Evolutionary conservation across 805 yeast genomes (phyloP).

Genomic region (Wickerhamiella dianesei): DNA sequence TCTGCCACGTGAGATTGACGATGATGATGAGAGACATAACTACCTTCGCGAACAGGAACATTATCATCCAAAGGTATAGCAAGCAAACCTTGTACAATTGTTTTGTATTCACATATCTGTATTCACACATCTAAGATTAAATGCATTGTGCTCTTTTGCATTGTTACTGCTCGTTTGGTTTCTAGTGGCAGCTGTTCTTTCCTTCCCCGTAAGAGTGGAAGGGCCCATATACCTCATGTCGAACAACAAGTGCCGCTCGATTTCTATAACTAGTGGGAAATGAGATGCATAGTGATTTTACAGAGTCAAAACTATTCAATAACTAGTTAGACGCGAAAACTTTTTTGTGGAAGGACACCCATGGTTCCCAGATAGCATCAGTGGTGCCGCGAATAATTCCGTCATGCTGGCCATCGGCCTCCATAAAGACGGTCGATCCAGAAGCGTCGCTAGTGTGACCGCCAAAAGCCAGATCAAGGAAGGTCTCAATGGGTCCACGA

Average conservation of each 20-base stretch:
- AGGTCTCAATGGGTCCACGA: constrained; percentile 6
- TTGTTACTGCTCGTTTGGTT: no score
- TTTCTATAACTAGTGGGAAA: no score
- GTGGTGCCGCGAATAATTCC: constrained; percentile 11
- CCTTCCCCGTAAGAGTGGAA: no score
- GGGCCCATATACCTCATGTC: no score
- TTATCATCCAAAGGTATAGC: neutral
- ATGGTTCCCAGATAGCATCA: neutral
- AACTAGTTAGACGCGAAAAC: neutral
- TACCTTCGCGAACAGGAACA: neutral
- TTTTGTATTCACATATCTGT: no score
- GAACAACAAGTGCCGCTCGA: no score
- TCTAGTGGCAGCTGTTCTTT: no score
- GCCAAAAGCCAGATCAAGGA: neutral
- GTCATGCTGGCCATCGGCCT: constrained; percentile 18
- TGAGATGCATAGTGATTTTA: no score
- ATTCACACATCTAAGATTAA: no score
- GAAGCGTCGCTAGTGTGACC: neutral
- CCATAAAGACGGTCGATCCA: constrained; percentile 4
- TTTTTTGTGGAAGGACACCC: neutral
- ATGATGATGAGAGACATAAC: neutral
- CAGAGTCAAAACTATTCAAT: no score
- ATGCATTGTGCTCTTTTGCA: no score
- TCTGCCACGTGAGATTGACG: neutral
- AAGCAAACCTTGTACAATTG: neutral